Base-by-base conservation (phyloP, 768 basidiomycete genomes). In the Mycena olivaceomarginata region DNA sequence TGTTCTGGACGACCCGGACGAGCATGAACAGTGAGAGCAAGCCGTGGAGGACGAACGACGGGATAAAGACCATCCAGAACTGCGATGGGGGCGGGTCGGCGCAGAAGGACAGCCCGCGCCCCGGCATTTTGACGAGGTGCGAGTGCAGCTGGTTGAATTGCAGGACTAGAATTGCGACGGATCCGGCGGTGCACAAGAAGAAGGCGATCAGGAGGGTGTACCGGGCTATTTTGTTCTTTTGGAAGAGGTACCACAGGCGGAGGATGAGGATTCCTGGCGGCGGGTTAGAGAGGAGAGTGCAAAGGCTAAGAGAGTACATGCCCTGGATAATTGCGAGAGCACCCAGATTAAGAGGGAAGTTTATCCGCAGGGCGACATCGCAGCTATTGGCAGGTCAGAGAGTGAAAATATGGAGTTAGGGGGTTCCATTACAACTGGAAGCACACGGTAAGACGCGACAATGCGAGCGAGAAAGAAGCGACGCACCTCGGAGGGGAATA, bases 51-150 rank as follows among this genome's bases (percentile, higher is more conserved):
- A 63, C 46, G 48, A 79, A 79, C 15, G 78, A 76, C 5, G 78
- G 78, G 12, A 79, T 68, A 64, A 79, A 79, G 40, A 79, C 78
- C 22, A 79, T 53, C 75, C 74, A 79, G 22, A 79, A 79, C 53
- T 59, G 63, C 45, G 78, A 79, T 51, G 78, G 78, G 12, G 75
- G 53, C 8, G 72, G 67, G 67, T 79, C 78, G 2, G 75, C 67
- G 72, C 78, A 79, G 72, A 46, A 79, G 6, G 78, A 79, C 10
- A 79, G 18, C 2, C 67, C 68, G 15, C 67, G 45, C 31, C 57
- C 70, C 0, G 78, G 78, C 78, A 79, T 79, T 39, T 73, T 56
- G 37, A 79, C 75, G 40, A 79, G 71, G 15, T 43, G 22, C 12
- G 78, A 73, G n/a, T 79, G 78, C 63, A 79, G 64, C 22, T 70